phyloP scores from a whole-genome alignment of 2,329 filamentous ascomycete genomes.

The Aspergillus novoparasiticus region DNA sequence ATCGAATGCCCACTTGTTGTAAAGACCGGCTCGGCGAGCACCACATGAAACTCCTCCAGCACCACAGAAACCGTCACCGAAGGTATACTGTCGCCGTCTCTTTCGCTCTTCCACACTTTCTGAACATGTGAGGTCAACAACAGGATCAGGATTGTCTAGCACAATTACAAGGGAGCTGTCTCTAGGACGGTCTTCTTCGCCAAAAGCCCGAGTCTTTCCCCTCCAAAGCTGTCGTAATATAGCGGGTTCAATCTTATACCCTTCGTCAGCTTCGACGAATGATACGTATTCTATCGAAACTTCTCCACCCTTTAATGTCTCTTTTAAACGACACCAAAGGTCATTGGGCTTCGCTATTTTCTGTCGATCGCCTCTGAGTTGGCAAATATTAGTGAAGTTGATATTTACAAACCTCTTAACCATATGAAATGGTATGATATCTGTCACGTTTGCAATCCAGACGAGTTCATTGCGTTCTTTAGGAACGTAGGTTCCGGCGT shows the following conservation, averaged over 20 bases:
- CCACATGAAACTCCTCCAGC: conserved; percentile 43
- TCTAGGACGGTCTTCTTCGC: conserved; percentile 17
- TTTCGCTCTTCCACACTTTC: conserved; percentile 23
- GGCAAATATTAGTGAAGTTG: conserved; percentile 56
- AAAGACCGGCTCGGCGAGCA: conserved; percentile 55
- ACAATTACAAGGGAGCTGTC: conserved; percentile 4
- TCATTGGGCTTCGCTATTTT: conserved; percentile 26
- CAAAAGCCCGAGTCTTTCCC: conserved; percentile 34
- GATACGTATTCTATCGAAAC: conserved; percentile 33
- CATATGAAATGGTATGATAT: conserved; percentile 44
- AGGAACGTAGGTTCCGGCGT: conserved; percentile 37
- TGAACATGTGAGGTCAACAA: not conserved
- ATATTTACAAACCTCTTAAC: conserved; percentile 50
- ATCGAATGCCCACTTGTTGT: conserved; percentile 67
- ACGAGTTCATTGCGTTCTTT: conserved; percentile 49
- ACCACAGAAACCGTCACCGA: conserved; percentile 71
- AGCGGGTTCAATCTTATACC: conserved; percentile 12
- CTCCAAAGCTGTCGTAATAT: conserved; percentile 37
- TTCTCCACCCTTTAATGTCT: conserved; percentile 25
- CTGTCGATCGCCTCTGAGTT: conserved; percentile 30
- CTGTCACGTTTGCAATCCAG: conserved; percentile 42
- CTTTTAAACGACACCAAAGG: conserved; percentile 38
- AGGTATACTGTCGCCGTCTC: conserved; percentile 56
- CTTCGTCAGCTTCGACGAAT: conserved; percentile 32
- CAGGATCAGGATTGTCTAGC: conserved; percentile 16